Evolutionary conservation across 2,329 filamentous ascomycete genomes (phyloP).

Genomic region (Didymella sp.): DNA sequence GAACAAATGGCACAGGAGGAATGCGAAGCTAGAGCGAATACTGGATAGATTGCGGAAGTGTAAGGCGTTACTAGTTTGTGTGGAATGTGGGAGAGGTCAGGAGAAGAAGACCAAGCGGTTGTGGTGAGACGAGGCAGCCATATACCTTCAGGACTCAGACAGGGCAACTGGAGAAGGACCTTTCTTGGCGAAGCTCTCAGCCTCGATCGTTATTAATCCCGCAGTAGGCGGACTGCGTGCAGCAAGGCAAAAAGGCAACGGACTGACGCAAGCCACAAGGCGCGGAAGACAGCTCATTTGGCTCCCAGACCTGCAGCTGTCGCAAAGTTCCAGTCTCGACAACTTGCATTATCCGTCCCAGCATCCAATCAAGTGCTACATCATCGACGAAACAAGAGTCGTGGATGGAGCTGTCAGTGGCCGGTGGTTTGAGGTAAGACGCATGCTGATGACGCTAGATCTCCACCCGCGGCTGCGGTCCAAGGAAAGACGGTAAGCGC

Average conservation of each 20-base stretch:
- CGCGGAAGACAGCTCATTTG: neutral
- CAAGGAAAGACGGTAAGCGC: conserved; percentile 2
- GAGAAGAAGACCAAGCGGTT: neutral
- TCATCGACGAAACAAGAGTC: neutral
- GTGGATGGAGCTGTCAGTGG: neutral
- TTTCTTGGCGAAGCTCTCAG: neutral
- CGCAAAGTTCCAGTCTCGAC: neutral
- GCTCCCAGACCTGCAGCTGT: neutral
- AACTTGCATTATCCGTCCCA: neutral
- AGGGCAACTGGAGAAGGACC: neutral
- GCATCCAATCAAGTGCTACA: neutral
- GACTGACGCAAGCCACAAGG: neutral
- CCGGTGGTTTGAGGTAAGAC: neutral
- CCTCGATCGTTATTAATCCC: neutral
- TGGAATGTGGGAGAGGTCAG: neutral
- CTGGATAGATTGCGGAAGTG: neutral
- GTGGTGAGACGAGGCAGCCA: neutral
- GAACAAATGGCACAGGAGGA: neutral
- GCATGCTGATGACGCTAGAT: neutral
- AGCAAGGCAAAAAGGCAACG: neutral
- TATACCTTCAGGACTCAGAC: neutral
- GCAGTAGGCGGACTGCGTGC: neutral
- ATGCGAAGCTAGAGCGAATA: neutral
- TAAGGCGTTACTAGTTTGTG: neutral
- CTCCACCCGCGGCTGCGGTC: neutral